Percentiles rank a stretch among this genome's conserved stretches.
phyloP scores from a whole-genome alignment of 192 early-diverging fungal species.

The Rhizophagus clarus region DNA sequence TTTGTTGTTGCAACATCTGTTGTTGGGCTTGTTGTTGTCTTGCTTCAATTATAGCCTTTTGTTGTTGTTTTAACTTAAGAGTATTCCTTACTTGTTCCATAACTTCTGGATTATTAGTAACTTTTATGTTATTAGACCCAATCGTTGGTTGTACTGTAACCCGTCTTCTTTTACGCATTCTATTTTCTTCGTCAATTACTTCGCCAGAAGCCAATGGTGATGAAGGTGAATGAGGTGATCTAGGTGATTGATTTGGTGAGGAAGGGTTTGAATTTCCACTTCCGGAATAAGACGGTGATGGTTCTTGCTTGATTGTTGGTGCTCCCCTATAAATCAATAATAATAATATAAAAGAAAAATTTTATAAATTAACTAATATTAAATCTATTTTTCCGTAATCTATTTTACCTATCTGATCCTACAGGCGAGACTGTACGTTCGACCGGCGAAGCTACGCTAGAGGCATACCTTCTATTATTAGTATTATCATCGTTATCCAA shows the following conservation, averaged over 20 bases:
- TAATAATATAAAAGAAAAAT: neutral
- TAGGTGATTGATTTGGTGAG: slow-evolving; percentile 11
- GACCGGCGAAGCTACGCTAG: slow-evolving; percentile 3
- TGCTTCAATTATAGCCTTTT: slow-evolving; percentile 64
- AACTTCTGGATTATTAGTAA: slow-evolving; percentile 43
- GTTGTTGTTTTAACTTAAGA: slow-evolving; percentile 61
- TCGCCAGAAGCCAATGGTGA: neutral
- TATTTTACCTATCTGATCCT: slow-evolving; percentile 22
- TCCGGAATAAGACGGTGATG: slow-evolving; percentile 24
- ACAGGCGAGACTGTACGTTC: neutral
- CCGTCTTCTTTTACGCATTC: slow-evolving; percentile 24
- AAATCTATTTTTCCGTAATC: neutral
- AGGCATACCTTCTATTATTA: slow-evolving; percentile 28
- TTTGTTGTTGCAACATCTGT: slow-evolving; percentile 34
- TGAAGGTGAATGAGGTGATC: slow-evolving; percentile 25
- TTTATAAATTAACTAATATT: neutral
- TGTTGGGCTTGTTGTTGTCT: slow-evolving; percentile 43
- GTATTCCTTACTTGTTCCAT: slow-evolving; percentile 58
- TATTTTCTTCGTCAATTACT: slow-evolving; percentile 20
- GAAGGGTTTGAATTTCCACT: slow-evolving; percentile 28
- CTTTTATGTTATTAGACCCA: slow-evolving; percentile 17
- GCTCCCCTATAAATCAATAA: neutral
- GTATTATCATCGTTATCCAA: slow-evolving; percentile 32
- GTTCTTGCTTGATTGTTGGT: slow-evolving; percentile 32
- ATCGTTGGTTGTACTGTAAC: slow-evolving; percentile 3